A percentile compares a stretch with the other conserved stretches of the same genome.
Conservation (phyloP, 176 grass and related monocot species). For the Aegilops sharonensis region DNA sequence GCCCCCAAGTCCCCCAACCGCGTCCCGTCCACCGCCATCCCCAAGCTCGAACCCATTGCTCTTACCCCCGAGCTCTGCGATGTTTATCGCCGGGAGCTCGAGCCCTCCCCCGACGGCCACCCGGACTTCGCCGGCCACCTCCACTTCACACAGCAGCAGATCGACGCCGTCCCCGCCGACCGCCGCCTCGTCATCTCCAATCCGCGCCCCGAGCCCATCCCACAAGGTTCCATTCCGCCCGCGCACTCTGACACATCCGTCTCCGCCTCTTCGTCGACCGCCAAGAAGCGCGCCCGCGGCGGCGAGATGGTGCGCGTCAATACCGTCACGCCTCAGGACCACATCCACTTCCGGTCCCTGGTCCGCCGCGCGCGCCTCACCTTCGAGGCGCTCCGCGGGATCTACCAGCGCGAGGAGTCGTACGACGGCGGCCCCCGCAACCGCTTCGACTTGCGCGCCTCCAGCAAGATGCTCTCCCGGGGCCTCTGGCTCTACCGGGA, state of each 20-base stretch:
- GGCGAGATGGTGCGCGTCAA: conserved; percentile 64
- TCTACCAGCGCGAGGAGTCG: conserved; percentile 32
- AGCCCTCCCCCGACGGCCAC: conserved; percentile 31
- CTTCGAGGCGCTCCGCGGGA: conserved; percentile 65
- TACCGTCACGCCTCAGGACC: conserved; percentile 17
- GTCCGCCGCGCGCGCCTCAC: conserved; percentile 74
- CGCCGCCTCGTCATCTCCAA: neutral
- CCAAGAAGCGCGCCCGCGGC: conserved; percentile 54
- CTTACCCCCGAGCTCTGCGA: conserved; percentile 29
- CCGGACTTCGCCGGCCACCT: conserved; percentile 15
- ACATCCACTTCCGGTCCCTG: conserved; percentile 38
- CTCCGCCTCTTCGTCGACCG: neutral
- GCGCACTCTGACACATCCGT: neutral
- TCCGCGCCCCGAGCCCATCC: neutral
- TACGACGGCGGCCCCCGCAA: conserved; percentile 4
- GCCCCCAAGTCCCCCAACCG: neutral
- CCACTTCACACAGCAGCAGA: conserved; percentile 21
- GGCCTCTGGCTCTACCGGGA: conserved; percentile 60
- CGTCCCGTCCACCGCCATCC: conserved; percentile 7
- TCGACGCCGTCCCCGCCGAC: neutral
- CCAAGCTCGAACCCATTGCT: conserved; percentile 37
- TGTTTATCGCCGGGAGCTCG: conserved; percentile 10
- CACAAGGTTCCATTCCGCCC: neutral
- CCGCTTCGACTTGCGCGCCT: conserved; percentile 64
- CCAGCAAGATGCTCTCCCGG: conserved; percentile 43